Conservation (phyloP, 2,329 filamentous ascomycete species). For the Colletotrichum sp. region DNA sequence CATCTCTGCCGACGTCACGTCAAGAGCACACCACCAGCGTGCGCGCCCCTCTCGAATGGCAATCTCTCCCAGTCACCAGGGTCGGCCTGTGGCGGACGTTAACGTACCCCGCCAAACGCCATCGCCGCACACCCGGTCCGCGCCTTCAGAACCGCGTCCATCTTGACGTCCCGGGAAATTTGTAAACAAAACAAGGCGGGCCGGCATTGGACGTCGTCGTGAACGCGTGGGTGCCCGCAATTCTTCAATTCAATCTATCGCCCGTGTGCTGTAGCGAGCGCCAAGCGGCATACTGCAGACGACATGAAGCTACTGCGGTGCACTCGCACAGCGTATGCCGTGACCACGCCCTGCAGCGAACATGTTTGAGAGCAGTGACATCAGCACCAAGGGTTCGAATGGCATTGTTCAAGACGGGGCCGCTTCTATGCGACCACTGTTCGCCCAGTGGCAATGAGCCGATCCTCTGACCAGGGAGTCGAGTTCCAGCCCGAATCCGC, state of each 20-base stretch:
- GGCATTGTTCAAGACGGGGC: not conserved
- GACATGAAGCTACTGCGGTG: not conserved
- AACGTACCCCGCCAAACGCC: conserved; percentile 2
- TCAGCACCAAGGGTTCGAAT: not conserved
- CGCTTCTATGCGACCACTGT: not conserved
- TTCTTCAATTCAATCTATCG: not conserved
- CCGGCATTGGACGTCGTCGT: not conserved
- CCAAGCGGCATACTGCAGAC: not conserved
- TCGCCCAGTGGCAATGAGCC: not conserved
- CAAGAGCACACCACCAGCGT: not conserved
- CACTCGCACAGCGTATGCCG: not conserved
- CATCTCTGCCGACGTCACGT: not conserved
- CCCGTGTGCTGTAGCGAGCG: not conserved
- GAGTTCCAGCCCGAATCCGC: conserved; percentile 3
- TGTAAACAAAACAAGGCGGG: conserved; percentile 7
- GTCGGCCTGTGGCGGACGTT: not conserved
- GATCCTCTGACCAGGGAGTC: not conserved
- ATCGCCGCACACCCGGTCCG: not conserved
- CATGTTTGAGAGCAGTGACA: not conserved
- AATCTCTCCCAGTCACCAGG: not conserved
- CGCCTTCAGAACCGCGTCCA: conserved; percentile 1
- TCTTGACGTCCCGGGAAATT: conserved; percentile 2
- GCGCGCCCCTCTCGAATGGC: not conserved
- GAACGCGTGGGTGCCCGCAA: not conserved
- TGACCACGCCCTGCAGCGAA: not conserved